Conservation (phyloP, 2,329 filamentous ascomycete species). For the Eurotiales sp. region DNA sequence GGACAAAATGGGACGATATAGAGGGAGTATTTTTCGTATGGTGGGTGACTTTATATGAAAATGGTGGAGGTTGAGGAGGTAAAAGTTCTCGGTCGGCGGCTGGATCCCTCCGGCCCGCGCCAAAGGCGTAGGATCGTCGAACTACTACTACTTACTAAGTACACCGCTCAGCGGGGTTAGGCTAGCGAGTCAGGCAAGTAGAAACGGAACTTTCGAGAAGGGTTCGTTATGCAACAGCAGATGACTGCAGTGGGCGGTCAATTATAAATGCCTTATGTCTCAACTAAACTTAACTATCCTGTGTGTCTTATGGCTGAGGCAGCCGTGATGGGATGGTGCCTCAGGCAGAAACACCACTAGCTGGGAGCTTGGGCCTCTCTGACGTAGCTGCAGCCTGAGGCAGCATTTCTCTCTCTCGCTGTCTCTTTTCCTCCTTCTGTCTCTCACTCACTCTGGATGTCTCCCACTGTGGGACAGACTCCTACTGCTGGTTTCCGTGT, state of each 20-base stretch:
- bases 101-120: slow-evolving; percentile 26
- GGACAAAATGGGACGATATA: no score
- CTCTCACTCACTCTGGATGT: not conserved
- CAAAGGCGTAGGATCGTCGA: not conserved
- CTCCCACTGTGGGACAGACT: no score
- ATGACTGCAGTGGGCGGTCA: no score
- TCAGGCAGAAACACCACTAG: not conserved
- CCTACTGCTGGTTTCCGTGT: no score
- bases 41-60: no score
- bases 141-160: slow-evolving; percentile 7
- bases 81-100: slow-evolving; percentile 20
- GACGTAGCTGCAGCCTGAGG: slow-evolving; percentile 6
- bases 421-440: not conserved
- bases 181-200: no score
- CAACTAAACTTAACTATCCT: no score
- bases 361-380: slow-evolving; percentile 14
- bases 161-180: slow-evolving; percentile 2
- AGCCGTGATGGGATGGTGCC: not conserved
- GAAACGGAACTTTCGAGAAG: no score
- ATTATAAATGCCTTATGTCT: no score
- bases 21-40: slow-evolving; percentile 12
- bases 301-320: not conserved
- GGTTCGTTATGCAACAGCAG: no score
- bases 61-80: no score
- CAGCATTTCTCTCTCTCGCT: not conserved